phyloP scores from a whole-genome alignment of 2,329 filamentous ascomycete genomes.

The Rutstroemia sp. region DNA sequence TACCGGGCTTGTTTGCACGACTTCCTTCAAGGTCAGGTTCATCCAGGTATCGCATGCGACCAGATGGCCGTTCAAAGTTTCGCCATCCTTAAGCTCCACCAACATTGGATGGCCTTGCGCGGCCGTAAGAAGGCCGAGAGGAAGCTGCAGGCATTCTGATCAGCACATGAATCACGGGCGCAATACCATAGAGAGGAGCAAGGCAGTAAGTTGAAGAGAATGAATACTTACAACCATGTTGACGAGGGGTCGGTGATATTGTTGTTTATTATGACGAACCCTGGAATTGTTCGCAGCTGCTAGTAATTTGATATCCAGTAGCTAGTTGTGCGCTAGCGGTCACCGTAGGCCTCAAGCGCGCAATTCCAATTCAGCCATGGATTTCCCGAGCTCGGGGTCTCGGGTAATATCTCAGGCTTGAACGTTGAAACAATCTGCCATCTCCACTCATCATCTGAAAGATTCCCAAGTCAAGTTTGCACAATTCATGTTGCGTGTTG shows the following conservation, averaged over 20 bases:
- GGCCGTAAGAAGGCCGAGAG: slow-evolving; percentile 80
- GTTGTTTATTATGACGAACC: background rate
- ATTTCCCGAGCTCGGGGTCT: too few relatives aligned
- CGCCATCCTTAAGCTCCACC: slow-evolving; percentile 94
- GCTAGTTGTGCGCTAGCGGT: background rate
- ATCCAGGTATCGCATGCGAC: slow-evolving; percentile 99
- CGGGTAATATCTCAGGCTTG: too few relatives aligned
- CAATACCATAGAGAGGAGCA: background rate
- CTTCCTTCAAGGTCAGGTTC: slow-evolving; percentile 96
- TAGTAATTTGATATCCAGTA: slow-evolving; percentile 1
- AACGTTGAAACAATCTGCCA: too few relatives aligned
- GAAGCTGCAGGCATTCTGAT: slow-evolving; percentile 40
- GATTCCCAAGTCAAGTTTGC: too few relatives aligned
- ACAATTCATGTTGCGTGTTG: too few relatives aligned
- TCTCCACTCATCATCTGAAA: too few relatives aligned
- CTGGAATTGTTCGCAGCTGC: background rate
- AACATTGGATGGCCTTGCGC: slow-evolving; percentile 98
- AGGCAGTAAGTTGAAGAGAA: too few relatives aligned
- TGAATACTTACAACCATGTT: slow-evolving; percentile 6
- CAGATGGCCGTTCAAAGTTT: slow-evolving; percentile 93
- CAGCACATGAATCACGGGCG: background rate
- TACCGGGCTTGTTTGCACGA: slow-evolving; percentile 87
- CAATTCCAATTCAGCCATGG: too few relatives aligned
- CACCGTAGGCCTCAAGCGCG: background rate
- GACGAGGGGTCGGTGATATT: background rate